Base-by-base conservation (phyloP, 352 stramenopile species). In the Pythium dissimile region DNA sequence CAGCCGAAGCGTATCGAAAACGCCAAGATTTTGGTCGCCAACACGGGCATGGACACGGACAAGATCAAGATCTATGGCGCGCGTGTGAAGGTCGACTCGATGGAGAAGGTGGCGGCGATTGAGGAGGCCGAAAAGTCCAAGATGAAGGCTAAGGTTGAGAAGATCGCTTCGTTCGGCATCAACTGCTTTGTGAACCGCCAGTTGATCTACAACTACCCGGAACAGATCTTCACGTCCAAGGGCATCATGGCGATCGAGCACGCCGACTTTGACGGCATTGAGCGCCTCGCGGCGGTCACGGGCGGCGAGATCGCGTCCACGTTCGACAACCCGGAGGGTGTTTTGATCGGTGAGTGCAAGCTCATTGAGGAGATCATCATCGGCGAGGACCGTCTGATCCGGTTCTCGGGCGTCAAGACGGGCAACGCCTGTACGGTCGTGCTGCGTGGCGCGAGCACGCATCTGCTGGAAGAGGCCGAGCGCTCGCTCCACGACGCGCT, bases 31-130 rank as follows among this genome's bases (percentile, higher is more conserved):
- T 73, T 99, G 34, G 78, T 99, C 50, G 97, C 96, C 32, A 99
- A 99, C 84, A 99, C 97, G 34, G 87, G 89, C 32, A 99, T 99
- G 97, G 97, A 99, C 77, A 99, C 97, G 24, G 97, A 99, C 76
- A 99, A 99, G 77, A 99, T 99, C 77, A 99, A 99, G 78, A 99
- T 99, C 65, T 99, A 99, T 70, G 97, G 97, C 23, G 96, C 92
- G 24, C 89, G 84, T 46, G 90, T 99, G 27, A 97, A 97, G 69
- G 97, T 99, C 7, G 96, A 99, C 77, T 98, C 86, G 34, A 97
- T 99, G 85, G 93, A 97, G 52, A 99, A 99, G 73, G 97, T 99
- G 20, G 97, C 97, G 24, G 96, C 97, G 51, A 99, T 99, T 72
- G 97, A 99, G 77, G 90, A 98, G 47, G 97, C 96, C 11, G 97